phyloP scores from a whole-genome alignment of 345 rosid genomes.

The Brassica nigra region DNA sequence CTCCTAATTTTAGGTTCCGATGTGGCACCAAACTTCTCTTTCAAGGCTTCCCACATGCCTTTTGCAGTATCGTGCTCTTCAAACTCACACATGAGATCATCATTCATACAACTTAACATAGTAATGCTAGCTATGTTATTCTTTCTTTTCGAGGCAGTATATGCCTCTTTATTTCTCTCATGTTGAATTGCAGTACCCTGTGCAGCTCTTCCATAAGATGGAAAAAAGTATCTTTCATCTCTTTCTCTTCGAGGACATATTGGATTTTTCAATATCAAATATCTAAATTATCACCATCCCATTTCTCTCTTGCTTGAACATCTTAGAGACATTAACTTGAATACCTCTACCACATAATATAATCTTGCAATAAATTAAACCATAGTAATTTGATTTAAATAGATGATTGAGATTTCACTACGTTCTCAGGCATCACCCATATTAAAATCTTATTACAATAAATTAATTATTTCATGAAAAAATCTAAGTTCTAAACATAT shows the following conservation, averaged over 20 bases:
- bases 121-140: slow-evolving; percentile 3
- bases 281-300: neutral
- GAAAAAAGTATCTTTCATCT: neutral
- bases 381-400: neutral
- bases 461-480: neutral
- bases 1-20: neutral
- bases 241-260: neutral
- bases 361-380: neutral
- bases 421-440: neutral
- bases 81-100: slow-evolving; percentile 25
- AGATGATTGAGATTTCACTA: neutral
- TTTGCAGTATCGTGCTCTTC: neutral
- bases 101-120: neutral
- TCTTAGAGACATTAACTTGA: neutral
- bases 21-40: neutral
- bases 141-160: neutral
- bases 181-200: neutral
- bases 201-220: slow-evolving; percentile 2
- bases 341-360: too few species aligned
- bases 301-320: neutral
- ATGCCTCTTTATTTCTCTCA: neutral
- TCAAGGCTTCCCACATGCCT: neutral
- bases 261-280: neutral
- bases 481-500: neutral
- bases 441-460: neutral